These are phyloP conservation scores for Kregervanrija delftensis DNA, from an alignment of 805 yeast species.

Conservation along the genomic window DNA sequence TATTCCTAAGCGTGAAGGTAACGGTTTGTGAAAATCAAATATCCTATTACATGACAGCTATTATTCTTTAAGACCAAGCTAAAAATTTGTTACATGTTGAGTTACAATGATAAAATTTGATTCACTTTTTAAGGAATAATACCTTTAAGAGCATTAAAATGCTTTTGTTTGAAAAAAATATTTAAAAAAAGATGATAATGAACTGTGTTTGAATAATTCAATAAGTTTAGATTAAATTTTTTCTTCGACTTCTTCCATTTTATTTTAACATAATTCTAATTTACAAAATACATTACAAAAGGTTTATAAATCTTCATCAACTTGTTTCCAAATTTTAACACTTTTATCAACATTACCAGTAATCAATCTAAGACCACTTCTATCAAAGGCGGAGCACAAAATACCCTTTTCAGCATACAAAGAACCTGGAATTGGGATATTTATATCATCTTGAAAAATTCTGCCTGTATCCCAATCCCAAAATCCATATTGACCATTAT, in stretches of 20 bases:
- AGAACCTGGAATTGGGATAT: slow-evolving; percentile 66
- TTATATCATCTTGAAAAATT: slow-evolving; percentile 44
- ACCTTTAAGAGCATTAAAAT: no score
- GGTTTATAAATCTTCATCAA: slow-evolving; percentile 17
- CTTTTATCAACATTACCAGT: slow-evolving; percentile 91
- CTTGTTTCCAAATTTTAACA: slow-evolving; percentile 65
- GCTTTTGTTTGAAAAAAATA: no score
- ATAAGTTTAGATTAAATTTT: neutral
- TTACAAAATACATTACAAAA: neutral
- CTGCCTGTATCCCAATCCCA: slow-evolving; percentile 74
- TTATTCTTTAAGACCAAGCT: no score
- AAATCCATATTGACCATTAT: slow-evolving; percentile 70
- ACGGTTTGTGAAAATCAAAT: no score
- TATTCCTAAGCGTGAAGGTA: no score
- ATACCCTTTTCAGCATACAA: slow-evolving; percentile 61
- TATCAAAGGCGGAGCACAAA: slow-evolving; percentile 66
- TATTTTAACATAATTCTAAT: neutral
- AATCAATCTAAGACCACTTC: slow-evolving; percentile 70
- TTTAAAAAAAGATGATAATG: no score
- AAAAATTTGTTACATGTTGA: no score
- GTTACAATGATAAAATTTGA: no score
- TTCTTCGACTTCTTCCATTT: neutral
- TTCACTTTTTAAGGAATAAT: no score
- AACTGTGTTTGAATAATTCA: neutral
- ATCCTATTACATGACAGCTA: no score